Evolutionary conservation across 768 basidiomycete species (phyloP), one percentile per base, ranked within the genome.

Genomic region (Amanita rubescens): DNA sequence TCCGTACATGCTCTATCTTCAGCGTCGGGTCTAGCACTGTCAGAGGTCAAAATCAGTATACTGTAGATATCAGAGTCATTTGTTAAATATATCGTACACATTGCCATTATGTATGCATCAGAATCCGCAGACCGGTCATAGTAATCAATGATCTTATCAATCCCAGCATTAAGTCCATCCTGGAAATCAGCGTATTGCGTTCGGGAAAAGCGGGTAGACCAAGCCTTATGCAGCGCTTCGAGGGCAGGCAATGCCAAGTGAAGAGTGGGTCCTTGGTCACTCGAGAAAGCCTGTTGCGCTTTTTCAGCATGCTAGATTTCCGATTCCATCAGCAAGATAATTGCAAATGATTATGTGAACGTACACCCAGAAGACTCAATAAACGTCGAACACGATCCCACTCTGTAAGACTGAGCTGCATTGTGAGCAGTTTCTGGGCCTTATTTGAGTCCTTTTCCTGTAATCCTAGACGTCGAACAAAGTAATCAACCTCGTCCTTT

Each of bases 211-310:
- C 51, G 44, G 19, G 32, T 57, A 1, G 58, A 53, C 70, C 68
- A 72, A 1, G 57, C 61, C 4, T 56, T 53, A 52, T 71, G 63
- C 0, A 73, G 59, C 0, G 48, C 55, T 49, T 71, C 66, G 30
- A 72, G 62, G 0, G 69, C 69, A 32, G 71, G 70, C 20, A 71
- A 57, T 0, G 62, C 68, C 24, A 50, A 50, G 47, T 67, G 61
- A 12, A 72, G 62, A 0, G 64, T 58, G 1, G 69, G 61, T 3
- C 56, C 48, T n/a, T 51, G 57, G 7, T 69, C 64, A 14, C 64
- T 61, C 1, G 67, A 71, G 39, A 68, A 69, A 10, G 64, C 59
- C 44, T 69, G 70, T 54, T 71, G 69, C 3, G 67, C 61, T 14
- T 49, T 25, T 48, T 70, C 65, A 3, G 68, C 67, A 55, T 34